These are phyloP conservation scores for Torulaspora globosa DNA, from an alignment of 1,139 yeast genomes.

Conservation along the genomic window DNA sequence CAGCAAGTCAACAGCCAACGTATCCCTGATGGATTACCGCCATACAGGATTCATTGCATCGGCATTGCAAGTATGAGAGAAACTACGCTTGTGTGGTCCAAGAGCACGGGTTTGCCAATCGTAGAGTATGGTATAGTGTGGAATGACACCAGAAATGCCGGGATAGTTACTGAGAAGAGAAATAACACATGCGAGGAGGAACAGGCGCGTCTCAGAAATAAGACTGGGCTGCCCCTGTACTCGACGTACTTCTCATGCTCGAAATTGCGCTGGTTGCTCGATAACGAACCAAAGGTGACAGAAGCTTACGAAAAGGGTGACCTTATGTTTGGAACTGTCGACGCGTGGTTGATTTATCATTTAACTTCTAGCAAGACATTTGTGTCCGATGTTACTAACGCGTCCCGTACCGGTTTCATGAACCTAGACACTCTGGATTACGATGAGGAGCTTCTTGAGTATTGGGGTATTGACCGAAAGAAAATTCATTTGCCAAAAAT, in stretches of 20 bases:
- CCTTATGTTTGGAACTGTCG: slow-evolving; percentile 90
- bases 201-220: slow-evolving; percentile 55
- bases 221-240: slow-evolving; percentile 74
- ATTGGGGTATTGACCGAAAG: slow-evolving; percentile 73
- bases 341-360: slow-evolving; percentile 88
- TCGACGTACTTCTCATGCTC: slow-evolving; percentile 92
- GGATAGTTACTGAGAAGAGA: slow-evolving; percentile 63
- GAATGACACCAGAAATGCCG: slow-evolving; percentile 89
- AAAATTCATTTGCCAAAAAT: slow-evolving; percentile 74
- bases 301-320: slow-evolving; percentile 71
- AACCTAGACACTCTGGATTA: slow-evolving; percentile 72
- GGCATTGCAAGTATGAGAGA: slow-evolving; percentile 97
- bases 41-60: slow-evolving; percentile 56
- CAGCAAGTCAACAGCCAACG: slow-evolving; percentile 51
- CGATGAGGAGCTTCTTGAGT: slow-evolving; percentile 68
- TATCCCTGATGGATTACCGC: slow-evolving; percentile 46
- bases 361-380: slow-evolving; percentile 68
- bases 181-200: slow-evolving; percentile 55
- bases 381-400: slow-evolving; percentile 87
- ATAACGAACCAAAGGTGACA: slow-evolving; percentile 66
- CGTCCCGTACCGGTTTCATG: slow-evolving; percentile 88
- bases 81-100: slow-evolving; percentile 88
- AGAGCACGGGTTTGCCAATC: slow-evolving; percentile 75
- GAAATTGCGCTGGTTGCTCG: slow-evolving; percentile 84
- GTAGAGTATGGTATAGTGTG: slow-evolving; percentile 84